A percentile compares a stretch with the other conserved stretches of the same genome.
Conservation (phyloP, 352 stramenopile species). For the Phytophthora citricola region DNA sequence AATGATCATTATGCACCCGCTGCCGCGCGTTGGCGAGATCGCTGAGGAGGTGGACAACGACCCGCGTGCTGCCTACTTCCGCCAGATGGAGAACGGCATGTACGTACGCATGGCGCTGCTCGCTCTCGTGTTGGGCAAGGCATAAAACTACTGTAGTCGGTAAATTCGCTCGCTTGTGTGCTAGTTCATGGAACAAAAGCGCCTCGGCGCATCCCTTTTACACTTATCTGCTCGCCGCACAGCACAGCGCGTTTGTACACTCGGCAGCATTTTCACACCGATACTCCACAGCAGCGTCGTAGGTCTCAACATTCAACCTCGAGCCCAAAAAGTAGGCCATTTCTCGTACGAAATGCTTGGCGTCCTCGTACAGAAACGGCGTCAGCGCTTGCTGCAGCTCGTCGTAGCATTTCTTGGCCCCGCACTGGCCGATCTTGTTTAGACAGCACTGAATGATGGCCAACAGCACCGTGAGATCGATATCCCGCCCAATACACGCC, state of each 20-base stretch:
- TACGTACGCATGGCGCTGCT: slow-evolving; percentile 99
- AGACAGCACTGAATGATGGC: slow-evolving; percentile 68
- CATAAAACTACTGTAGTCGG: slow-evolving; percentile 39
- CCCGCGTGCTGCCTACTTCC: slow-evolving; percentile 96
- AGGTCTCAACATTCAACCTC: slow-evolving; percentile 69
- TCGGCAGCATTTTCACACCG: slow-evolving; percentile 51
- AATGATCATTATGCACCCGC: slow-evolving; percentile 98
- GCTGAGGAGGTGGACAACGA: slow-evolving; percentile 95
- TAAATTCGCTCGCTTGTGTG: slow-evolving; percentile 10
- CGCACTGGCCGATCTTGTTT: slow-evolving; percentile 54
- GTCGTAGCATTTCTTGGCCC: slow-evolving; percentile 43
- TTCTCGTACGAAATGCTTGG: slow-evolving; percentile 63
- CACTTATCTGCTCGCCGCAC: slow-evolving; percentile 15
- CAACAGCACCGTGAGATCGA: slow-evolving; percentile 75
- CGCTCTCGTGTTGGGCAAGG: slow-evolving; percentile 91
- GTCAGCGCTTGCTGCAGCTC: slow-evolving; percentile 57
- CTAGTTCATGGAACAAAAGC: slow-evolving; percentile 27
- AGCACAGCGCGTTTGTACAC: slow-evolving; percentile 54
- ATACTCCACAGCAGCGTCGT: slow-evolving; percentile 73
- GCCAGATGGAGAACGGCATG: slow-evolving; percentile 99
- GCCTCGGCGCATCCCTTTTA: slow-evolving; percentile 20
- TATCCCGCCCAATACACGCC: slow-evolving; percentile 69
- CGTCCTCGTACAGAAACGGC: slow-evolving; percentile 75
- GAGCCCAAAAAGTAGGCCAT: slow-evolving; percentile 71
- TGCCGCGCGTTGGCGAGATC: slow-evolving; percentile 98